phyloP scores from a whole-genome alignment of 192 early-diverging fungal genomes.

The Coemansia sp. region DNA sequence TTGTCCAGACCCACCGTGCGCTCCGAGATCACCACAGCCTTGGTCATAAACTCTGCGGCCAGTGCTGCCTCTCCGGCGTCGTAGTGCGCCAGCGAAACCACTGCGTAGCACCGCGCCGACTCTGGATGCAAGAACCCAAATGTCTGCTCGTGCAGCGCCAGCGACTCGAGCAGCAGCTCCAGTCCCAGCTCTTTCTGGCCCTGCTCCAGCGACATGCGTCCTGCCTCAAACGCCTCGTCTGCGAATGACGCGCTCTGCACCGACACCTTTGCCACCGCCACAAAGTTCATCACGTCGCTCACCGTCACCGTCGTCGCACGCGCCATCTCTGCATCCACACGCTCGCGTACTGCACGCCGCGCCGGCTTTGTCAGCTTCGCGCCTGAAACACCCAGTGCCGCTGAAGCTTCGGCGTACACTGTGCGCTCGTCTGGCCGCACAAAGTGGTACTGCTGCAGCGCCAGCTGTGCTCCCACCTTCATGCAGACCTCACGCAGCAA shows the following conservation, averaged over 20 bases:
- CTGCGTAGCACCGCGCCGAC: slow-evolving; percentile 80
- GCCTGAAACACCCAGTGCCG: slow-evolving; percentile 15
- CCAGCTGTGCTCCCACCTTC: slow-evolving; percentile 85
- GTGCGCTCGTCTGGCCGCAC: slow-evolving; percentile 46
- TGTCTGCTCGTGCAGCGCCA: slow-evolving; percentile 88
- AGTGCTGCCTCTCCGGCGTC: slow-evolving; percentile 70
- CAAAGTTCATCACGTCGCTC: slow-evolving; percentile 38
- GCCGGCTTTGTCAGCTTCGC: slow-evolving; percentile 55
- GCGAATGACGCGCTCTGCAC: slow-evolving; percentile 67
- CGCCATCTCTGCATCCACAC: slow-evolving; percentile 19
- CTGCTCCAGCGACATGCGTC: slow-evolving; percentile 71
- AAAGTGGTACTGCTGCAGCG: slow-evolving; percentile 74
- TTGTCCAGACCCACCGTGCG: slow-evolving; percentile 84
- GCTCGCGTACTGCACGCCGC: slow-evolving; percentile 60
- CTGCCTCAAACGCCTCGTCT: slow-evolving; percentile 89
- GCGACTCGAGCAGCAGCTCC: slow-evolving; percentile 81
- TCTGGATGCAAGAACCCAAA: slow-evolving; percentile 91
- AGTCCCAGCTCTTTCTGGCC: slow-evolving; percentile 76
- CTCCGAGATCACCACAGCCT: slow-evolving; percentile 84
- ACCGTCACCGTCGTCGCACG: slow-evolving; percentile 27
- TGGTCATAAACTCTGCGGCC: slow-evolving; percentile 61
- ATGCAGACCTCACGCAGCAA: slow-evolving; percentile 79
- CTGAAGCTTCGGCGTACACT: slow-evolving; percentile 41
- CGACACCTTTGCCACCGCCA: slow-evolving; percentile 38
- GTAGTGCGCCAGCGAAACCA: slow-evolving; percentile 80